Evolutionary conservation across 345 rosid species (phyloP), one percentile per base, ranked within the genome.

Genomic region (Kernera saxatilis): DNA sequence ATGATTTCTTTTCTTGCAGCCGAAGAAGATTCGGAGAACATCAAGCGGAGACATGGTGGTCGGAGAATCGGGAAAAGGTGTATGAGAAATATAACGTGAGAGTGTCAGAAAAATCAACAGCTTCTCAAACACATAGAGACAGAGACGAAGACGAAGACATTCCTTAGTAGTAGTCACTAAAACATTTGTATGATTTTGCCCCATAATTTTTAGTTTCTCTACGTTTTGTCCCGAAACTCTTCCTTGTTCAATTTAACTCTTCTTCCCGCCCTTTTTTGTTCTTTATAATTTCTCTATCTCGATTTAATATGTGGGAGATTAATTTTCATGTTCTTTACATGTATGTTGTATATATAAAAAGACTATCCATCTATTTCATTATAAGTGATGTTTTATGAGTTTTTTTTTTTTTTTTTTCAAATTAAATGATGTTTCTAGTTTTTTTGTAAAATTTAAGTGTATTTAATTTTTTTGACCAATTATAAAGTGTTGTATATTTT

Each of bases 1-100:
- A 10, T 41, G 68, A 4, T 27, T 25, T 12, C 5, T 11, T 18
- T 2, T 25, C 55, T 12, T 80, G 78, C 84, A 91, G 98, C 73
- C 97, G 97, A 48, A 81, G 92, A 82, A 89, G 90, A 79, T 94
- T 91, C 15, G 91, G 89, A 3, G 99, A 94, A 82, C 96, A 94
- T 46, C 96, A 94, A 80, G 99, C 98, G 1, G 96, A 91, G 82
- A 84, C 88, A 2, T 94, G 99, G 98, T 94, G 99, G 99, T 92
- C 96, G 39, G 98, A 94, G 79, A 94, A 92, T 67, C 89, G 98
- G 0, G 96, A 88, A 33, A 88, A 76, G 79, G 97, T 94, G 64
- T 88, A 90, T 35, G 93, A 89, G 74, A 82, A 73, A 69, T 92
- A 92, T 78, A 89, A 94, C 37, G 92, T 91, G 19, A 85, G 89